Base-by-base conservation (phyloP, 495 filamentous ascomycete genomes). In the Aspergillus bertholletiae region DNA sequence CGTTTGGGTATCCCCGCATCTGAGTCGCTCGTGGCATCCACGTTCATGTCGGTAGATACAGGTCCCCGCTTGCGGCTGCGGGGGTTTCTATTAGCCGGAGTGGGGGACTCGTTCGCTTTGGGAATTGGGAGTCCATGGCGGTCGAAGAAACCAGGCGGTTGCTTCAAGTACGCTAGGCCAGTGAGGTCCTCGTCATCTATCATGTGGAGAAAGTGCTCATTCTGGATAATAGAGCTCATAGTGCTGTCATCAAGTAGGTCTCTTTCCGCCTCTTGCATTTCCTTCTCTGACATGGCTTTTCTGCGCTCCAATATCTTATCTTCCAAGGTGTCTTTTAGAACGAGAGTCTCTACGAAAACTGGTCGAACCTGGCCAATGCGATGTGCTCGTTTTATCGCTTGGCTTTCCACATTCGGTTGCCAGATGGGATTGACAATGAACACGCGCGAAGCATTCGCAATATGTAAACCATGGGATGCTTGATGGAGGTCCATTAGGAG, bases 341-440 rank as follows among this genome's bases (percentile, higher is more conserved):
- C 88, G 1, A 97, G 76, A 0, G 91, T 97, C 69, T 96, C 90
- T 7, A 96, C 93, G 8, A 82, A 84, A 0, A 97, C 94, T 0
- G 87, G 83, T 51, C 80, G 82, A 9, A 81, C 83, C 64, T 96
- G 93, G 2, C 90, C 89, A 57, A 97, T 96, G 24, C 93, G 79
- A 56, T 96, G 88, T 0, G 89, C 90, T 60, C 93, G 87, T 58
- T 93, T 96, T 58, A 97, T 88, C 3, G 93, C 93, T 66, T 97
- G 93, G 3, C 88, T 90, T 62, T 96, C 89, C 7, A 96, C 80
- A 54, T 88, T 86, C 0, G 90, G 89, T 46, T 89, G 88, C 71
- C 94, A 86, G 26, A 94, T 88, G 0, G 93, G 93, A 53, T 90
- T 95, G 55, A 96, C 78, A 60, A 97, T 96, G 74, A 88, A 95